phyloP scores from a whole-genome alignment of 106 monocot species.

The Phalaenopsis aphrodite region DNA sequence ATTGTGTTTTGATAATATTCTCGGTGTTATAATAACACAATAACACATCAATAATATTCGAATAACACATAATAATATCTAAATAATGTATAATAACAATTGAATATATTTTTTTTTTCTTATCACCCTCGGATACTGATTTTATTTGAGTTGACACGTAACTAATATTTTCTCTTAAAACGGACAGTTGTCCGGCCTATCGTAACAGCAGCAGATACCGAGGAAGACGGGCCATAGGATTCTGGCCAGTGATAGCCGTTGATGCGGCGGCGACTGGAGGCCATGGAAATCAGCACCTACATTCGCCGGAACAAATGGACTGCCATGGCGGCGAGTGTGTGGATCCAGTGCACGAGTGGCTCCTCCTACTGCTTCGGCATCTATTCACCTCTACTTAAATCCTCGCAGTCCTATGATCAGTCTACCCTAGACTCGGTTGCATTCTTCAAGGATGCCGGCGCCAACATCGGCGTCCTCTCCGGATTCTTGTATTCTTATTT shows the following conservation, averaged over 20 bases:
- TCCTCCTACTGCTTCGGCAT: slow-evolving; percentile 64
- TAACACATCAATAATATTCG: no score
- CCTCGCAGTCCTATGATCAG: slow-evolving; percentile 47
- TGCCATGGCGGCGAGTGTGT: slow-evolving; percentile 40
- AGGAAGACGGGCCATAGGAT: background rate
- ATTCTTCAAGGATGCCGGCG: slow-evolving; percentile 74
- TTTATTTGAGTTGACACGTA: no score
- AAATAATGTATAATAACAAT: no score
- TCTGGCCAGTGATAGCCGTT: background rate
- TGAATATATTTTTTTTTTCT: no score
- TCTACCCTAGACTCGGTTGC: slow-evolving; percentile 63
- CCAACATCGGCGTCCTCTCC: slow-evolving; percentile 59
- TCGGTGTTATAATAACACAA: no score
- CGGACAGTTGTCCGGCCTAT: no score
- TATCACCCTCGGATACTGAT: no score
- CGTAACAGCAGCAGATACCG: no score
- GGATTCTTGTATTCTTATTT: slow-evolving; percentile 51
- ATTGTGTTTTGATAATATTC: no score
- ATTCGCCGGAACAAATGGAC: slow-evolving; percentile 30
- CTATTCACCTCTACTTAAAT: slow-evolving; percentile 54
- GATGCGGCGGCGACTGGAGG: background rate
- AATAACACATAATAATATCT: no score
- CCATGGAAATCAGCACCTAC: background rate
- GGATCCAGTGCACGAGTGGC: slow-evolving; percentile 48
- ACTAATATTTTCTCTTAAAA: no score